Evolutionary conservation across 179 eudicot genomes (phyloP), one percentile per base, ranked within the genome.

Genomic region (Pouteria campechiana): DNA sequence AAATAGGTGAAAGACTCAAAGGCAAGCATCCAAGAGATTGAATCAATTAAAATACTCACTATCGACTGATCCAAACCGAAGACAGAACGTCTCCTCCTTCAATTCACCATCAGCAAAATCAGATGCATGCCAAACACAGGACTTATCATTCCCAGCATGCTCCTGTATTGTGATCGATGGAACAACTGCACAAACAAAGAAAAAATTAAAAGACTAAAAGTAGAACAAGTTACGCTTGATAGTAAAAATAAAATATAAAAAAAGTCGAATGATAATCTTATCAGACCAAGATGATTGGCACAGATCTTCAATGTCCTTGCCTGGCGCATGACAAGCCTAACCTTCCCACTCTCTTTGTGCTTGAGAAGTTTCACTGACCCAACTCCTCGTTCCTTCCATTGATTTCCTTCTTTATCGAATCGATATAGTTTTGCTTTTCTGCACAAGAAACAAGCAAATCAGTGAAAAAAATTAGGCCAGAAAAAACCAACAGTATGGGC

Each of bases 281-380:
- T 14, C 74, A 30, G 3, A 88, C 97, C 75, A 13, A 75, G 72
- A 65, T 84, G 97, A 37, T 89, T 84, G 32, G 97, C 97, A 43
- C 97, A 89, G 70, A 89, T 84, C 78, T 88, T 88, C 11, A 88
- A 82, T 1, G 94, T 88, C 55, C 81, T 88, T n/a, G 89, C 72
- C 37, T 88, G 95, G 22, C 95, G 78, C 97, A 89, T 89, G 7
- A 89, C 89, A 15, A 89, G 82, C 7, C 97, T 69, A 69, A 89
- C 83, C 45, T 75, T 89, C 11, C 79, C 84, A 14, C 60, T 58
- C 1, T 48, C 83, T 72, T 78, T 84, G 52, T 89, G 97, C 74
- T 89, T 81, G 15, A 84, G 64, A 32, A 89, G 63, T 66, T 81
- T 88, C 31, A 88, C 81, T 3, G 78, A 66, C 6, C 97, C 97